Evolutionary conservation across 2,329 filamentous ascomycete genomes (phyloP), one percentile per base, ranked within the genome.

Genomic region (Ceratocystis papillata): DNA sequence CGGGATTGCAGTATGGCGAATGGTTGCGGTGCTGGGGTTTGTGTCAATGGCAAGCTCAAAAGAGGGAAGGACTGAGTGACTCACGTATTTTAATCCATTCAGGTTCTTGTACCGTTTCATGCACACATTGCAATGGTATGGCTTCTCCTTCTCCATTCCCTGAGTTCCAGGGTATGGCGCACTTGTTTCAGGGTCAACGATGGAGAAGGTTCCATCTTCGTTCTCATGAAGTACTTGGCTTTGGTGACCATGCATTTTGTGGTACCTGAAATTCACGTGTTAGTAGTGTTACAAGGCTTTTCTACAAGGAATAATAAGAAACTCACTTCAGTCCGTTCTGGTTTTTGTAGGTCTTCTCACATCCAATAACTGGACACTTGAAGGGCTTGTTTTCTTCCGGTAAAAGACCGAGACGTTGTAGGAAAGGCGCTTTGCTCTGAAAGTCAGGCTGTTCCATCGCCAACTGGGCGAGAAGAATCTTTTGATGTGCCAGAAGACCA

Each of bases 111-210:
- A 99, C 64, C 94, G 88, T 80, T 99, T 99, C 72, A 93, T 92
- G 74, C 94, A 99, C 10, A 91, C 88, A 70, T 97, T 92, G 76
- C 94, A 99, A 73, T 92, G 92, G 75, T 97, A 97, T 2, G 94
- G 94, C 79, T 99, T 99, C 79, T 97, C 93, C 76, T 97, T 99
- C 78, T 99, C 94, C 94, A 99, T 99, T n/a, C 94, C 94, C 45
- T 96, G 80, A 0, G 94, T 97, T 41, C 94, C 94, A 0, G 94
- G 94, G 70, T 97, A 99, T 0, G 94, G 94, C 1, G 90, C 84
- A 33, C 89, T 94, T 0, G 94, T 97, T 73, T 96, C 89, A 0
- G 94, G 94, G 72, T 99, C 96, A 63, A 99, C 93, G 70, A 99
- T 99, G 0, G 93, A 97, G 74, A 96, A 97, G 1, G 94, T 96